A percentile compares a stretch with the other conserved stretches of the same genome.
Conservation (phyloP, 768 basidiomycete species). For the Rhodotorula kratochvilovae region DNA sequence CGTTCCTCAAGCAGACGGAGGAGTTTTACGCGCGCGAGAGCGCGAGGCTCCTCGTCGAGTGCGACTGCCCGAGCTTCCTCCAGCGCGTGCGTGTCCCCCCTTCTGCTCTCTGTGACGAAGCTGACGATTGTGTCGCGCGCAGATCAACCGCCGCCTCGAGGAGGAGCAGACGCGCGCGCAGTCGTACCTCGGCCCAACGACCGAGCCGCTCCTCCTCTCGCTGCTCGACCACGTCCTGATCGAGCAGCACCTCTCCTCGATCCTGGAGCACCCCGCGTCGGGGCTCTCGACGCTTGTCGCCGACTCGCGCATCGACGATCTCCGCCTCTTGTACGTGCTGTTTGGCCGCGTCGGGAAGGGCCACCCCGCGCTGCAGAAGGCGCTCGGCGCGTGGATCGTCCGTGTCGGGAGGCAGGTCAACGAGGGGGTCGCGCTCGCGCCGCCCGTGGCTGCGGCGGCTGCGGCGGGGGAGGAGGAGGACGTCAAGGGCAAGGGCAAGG, state of each 20-base stretch:
- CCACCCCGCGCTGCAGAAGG: slow-evolving; percentile 59
- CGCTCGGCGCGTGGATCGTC: slow-evolving; percentile 67
- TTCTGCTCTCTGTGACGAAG: slow-evolving; percentile 30
- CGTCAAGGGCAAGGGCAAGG: slow-evolving; percentile 55
- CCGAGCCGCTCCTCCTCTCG: slow-evolving; percentile 61
- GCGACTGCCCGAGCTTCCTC: slow-evolving; percentile 77
- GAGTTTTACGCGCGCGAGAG: slow-evolving; percentile 76
- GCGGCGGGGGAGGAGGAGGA: slow-evolving; percentile 48
- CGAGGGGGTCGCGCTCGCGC: slow-evolving; percentile 46
- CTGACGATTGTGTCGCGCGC: too few relatives aligned
- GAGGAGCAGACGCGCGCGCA: slow-evolving; percentile 78
- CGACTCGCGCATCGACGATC: slow-evolving; percentile 66
- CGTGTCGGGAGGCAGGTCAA: slow-evolving; percentile 76
- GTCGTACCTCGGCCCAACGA: slow-evolving; percentile 77
- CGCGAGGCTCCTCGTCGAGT: slow-evolving; percentile 62
- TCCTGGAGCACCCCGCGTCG: slow-evolving; percentile 74
- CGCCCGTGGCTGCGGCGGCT: background rate
- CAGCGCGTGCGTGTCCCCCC: slow-evolving; percentile 60
- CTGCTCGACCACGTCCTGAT: slow-evolving; percentile 76
- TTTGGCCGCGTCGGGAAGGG: slow-evolving; percentile 67
- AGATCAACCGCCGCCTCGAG: slow-evolving; percentile 78
- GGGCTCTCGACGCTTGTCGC: slow-evolving; percentile 87
- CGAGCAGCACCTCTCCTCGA: slow-evolving; percentile 65
- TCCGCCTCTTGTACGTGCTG: slow-evolving; percentile 72
- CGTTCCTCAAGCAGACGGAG: slow-evolving; percentile 69